Conservation (phyloP, 106 monocot species). For the Apostasia ramifera region DNA sequence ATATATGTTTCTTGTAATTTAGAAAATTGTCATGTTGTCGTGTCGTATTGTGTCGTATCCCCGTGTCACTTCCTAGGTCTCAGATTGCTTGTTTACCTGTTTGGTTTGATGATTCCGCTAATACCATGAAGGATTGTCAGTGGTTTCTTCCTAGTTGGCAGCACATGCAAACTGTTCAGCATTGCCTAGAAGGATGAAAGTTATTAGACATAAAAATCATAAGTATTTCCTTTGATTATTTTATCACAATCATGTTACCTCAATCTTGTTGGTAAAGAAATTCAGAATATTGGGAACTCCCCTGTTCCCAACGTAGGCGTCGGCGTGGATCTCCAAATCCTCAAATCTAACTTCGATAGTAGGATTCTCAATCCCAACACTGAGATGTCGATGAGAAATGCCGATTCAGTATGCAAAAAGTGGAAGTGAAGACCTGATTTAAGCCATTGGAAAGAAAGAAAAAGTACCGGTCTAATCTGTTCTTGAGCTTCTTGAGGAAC, state of each 20-base stretch:
- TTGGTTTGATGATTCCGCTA: slow-evolving; percentile 31
- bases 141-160: slow-evolving; percentile 21
- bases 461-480: not conserved
- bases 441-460: too few relatives aligned
- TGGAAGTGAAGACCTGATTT: too few relatives aligned
- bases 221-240: not conserved
- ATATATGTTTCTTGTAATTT: not conserved
- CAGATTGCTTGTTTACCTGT: slow-evolving; percentile 6
- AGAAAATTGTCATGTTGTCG: too few relatives aligned
- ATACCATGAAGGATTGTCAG: slow-evolving; percentile 17
- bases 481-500: not conserved
- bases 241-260: slow-evolving; percentile 4
- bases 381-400: not conserved
- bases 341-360: slow-evolving; percentile 5
- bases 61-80: too few relatives aligned
- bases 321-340: too few relatives aligned
- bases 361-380: slow-evolving; percentile 37
- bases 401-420: not conserved
- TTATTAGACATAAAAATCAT: not conserved
- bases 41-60: too few relatives aligned
- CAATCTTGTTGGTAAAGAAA: slow-evolving; percentile 18
- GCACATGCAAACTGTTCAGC: slow-evolving; percentile 6
- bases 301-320: not conserved
- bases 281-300: slow-evolving; percentile 18
- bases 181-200: slow-evolving; percentile 9